phyloP scores from a whole-genome alignment of 192 early-diverging fungal genomes.

The Thamnidium elegans region DNA sequence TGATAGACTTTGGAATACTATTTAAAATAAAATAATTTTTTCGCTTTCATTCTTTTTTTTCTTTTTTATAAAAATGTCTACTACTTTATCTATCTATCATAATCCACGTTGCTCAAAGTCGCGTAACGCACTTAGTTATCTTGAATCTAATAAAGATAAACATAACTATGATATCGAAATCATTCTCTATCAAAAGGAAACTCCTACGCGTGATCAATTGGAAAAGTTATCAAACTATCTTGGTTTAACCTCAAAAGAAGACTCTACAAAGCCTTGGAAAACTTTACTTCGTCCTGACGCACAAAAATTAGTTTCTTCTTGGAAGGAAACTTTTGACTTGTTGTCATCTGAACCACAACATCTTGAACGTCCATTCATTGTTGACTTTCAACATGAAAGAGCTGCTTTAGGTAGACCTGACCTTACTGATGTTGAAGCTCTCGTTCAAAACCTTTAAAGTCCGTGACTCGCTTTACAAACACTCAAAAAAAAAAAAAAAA shows the following conservation, averaged over 20 bases:
- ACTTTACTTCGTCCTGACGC: slow-evolving; percentile 35
- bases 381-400: slow-evolving; percentile 34
- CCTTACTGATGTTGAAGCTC: slow-evolving; percentile 11
- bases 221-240: slow-evolving; percentile 20
- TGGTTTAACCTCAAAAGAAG: slow-evolving; percentile 15
- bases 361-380: slow-evolving; percentile 37
- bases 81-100: slow-evolving; percentile 33
- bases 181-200: slow-evolving; percentile 22
- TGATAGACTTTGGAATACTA: slow-evolving; percentile 51
- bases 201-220: slow-evolving; percentile 24
- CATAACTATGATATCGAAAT: slow-evolving; percentile 15
- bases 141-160: slow-evolving; percentile 14
- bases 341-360: slow-evolving; percentile 22
- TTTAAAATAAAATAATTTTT: neutral
- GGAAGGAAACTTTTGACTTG: slow-evolving; percentile 14
- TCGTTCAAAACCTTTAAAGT: slow-evolving; percentile 18
- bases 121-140: slow-evolving; percentile 14
- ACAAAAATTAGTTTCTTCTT: slow-evolving; percentile 6
- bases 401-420: slow-evolving; percentile 37
- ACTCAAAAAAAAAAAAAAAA: neutral
- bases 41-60: neutral
- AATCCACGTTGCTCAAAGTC: slow-evolving; percentile 36
- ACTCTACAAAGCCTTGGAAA: slow-evolving; percentile 14
- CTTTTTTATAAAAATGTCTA: neutral
- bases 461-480: neutral